These are phyloP conservation scores for Hypsizygus marmoreus DNA, from an alignment of 768 basidiomycete species.

Conservation along the genomic window DNA sequence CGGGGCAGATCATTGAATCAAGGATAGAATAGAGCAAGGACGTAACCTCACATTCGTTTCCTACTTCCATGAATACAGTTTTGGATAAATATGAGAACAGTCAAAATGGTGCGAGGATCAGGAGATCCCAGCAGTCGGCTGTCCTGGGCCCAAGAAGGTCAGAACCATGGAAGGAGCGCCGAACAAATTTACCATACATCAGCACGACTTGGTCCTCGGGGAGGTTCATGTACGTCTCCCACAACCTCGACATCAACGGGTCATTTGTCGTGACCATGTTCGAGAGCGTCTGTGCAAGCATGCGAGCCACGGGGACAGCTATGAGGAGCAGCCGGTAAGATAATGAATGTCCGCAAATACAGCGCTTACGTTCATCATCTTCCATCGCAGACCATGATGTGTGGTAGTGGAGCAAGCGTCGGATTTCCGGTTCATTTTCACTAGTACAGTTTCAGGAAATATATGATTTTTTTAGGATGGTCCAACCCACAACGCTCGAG, in stretches of 20 bases:
- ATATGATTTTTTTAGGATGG: not conserved
- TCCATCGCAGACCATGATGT: slow-evolving; percentile 76
- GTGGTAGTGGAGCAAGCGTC: slow-evolving; percentile 67
- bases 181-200: slow-evolving; percentile 50
- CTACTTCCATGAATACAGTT: slow-evolving; percentile 68
- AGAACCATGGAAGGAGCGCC: slow-evolving; percentile 11
- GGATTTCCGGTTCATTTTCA: slow-evolving; percentile 69
- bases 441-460: slow-evolving; percentile 36
- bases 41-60: slow-evolving; percentile 52
- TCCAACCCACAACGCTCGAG: slow-evolving; percentile 64
- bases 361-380: slow-evolving; percentile 54
- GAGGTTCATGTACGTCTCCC: slow-evolving; percentile 65
- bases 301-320: slow-evolving; percentile 67
- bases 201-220: slow-evolving; percentile 76
- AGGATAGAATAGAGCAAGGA: slow-evolving; percentile 6
- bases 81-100: slow-evolving; percentile 67
- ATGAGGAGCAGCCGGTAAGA: slow-evolving; percentile 8
- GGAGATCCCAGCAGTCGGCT: slow-evolving; percentile 66
- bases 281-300: slow-evolving; percentile 77
- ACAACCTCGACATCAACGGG: slow-evolving; percentile 52
- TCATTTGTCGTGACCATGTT: slow-evolving; percentile 83
- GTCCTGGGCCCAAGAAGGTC: slow-evolving; percentile 20
- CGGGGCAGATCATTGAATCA: slow-evolving; percentile 13
- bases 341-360: slow-evolving; percentile 3
- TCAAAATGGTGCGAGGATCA: slow-evolving; percentile 61